Evolutionary conservation across 441 rosid genomes (phyloP), one percentile per base, ranked within the genome.

Genomic region (Omphalea diandra): DNA sequence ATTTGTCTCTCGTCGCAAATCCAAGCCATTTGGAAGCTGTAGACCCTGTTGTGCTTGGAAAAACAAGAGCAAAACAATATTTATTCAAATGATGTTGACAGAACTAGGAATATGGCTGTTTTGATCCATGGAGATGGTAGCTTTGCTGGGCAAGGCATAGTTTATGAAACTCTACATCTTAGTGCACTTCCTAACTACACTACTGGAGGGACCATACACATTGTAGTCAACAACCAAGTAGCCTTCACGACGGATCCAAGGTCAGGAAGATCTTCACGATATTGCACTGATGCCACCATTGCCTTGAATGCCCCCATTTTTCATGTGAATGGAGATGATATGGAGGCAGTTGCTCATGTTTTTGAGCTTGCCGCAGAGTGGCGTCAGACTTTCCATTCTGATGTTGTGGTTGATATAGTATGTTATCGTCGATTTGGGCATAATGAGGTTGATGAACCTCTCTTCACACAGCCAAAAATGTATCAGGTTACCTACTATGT

Each of bases 1-100:
- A 95, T 83, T 83, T 95, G 63, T 95, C 99, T 63, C 76, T 93
- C 81, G 96, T 93, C 69, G 99, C 99, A 46, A 95, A 95, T 76
- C 99, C 99, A 18, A 92, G 98, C 83, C 98, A 94, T 73, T 81
- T 94, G 87, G 99, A 94, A 84, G 99, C 99, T 79, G 99, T 91
- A 12, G 96, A 92, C 68, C 90, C 98, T 3, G 93, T 94, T 75
- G 98, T 94, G 74, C 83, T 94, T 59, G 99, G 99, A 17, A 95
- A 95, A 72, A 90, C 97, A 59, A 88, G 99, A 79, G 99, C 96
- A 20, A 95, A 92, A 73, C 99, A 92, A 66, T 93, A 95, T 81
- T n/a, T 90, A 87, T 81, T n/a, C n/a, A n/a, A n/a, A n/a, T n/a
- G n/a, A n/a, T n/a, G n/a, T n/a, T n/a, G n/a, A n/a, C n/a, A n/a